phyloP scores from a whole-genome alignment of 1,284 basidiomycete genomes.

The Apiotrichum gamsii region DNA sequence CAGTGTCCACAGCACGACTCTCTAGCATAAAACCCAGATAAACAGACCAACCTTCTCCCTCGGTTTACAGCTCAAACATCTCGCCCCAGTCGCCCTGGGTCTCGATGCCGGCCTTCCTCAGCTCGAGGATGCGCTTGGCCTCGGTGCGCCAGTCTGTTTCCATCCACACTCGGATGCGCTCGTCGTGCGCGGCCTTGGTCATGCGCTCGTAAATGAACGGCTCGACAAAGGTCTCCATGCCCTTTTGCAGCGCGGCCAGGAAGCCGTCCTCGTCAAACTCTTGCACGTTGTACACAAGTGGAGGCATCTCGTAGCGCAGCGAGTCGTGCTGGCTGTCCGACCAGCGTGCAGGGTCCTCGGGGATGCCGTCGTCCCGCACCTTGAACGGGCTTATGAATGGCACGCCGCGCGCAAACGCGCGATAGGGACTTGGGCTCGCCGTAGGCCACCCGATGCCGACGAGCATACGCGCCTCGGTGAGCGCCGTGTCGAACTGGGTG shows the following conservation, averaged over 20 bases:
- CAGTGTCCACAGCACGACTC: too few relatives aligned
- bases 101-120: slow-evolving; percentile 4
- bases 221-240: slow-evolving; percentile 16
- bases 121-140: slow-evolving; percentile 9
- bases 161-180: slow-evolving; percentile 15
- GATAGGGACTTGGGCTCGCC: slow-evolving; percentile 5
- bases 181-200: slow-evolving; percentile 12
- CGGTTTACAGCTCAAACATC: slow-evolving; percentile 14
- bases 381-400: slow-evolving; percentile 13
- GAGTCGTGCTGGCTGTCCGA: slow-evolving; percentile 20
- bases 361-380: slow-evolving; percentile 12
- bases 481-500: slow-evolving; percentile 11
- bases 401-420: slow-evolving; percentile 7
- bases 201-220: slow-evolving; percentile 13
- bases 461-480: slow-evolving; percentile 16
- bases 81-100: background rate
- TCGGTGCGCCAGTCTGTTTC: slow-evolving; percentile 18
- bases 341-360: slow-evolving; percentile 15
- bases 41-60: too few relatives aligned
- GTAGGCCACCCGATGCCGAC: slow-evolving; percentile 21
- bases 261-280: slow-evolving; percentile 21
- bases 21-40: too few relatives aligned
- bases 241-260: slow-evolving; percentile 16
- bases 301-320: slow-evolving; percentile 18
- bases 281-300: slow-evolving; percentile 25